These are phyloP conservation scores for Rhododendron kiyosumense DNA, from an alignment of 148 eudicot genomes.

Conservation along the genomic window DNA sequence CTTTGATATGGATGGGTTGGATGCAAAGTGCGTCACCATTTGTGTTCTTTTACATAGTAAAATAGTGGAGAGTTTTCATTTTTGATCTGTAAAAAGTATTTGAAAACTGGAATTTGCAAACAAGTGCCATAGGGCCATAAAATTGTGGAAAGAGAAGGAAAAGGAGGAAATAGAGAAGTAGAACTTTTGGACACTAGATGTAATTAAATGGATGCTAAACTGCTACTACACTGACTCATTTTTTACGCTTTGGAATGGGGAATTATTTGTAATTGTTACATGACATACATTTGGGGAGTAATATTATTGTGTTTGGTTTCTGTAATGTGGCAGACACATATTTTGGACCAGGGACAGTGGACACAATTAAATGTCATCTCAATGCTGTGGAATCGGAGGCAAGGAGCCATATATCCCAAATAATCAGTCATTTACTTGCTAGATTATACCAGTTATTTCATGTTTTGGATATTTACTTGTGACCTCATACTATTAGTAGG, in stretches of 20 bases:
- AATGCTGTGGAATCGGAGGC: constrained; percentile 61
- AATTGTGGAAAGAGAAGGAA: not conserved
- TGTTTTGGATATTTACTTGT: not conserved
- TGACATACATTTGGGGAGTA: not conserved
- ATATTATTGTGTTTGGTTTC: not conserved
- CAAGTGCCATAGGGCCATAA: not conserved
- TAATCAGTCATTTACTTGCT: constrained; percentile 2
- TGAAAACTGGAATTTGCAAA: not conserved
- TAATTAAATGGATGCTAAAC: not conserved
- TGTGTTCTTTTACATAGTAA: not conserved
- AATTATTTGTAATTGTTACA: not conserved
- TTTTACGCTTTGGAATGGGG: not conserved
- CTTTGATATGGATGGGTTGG: not conserved
- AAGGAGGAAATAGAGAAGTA: not conserved
- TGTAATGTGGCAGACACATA: constrained; percentile 55
- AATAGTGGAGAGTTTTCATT: not conserved
- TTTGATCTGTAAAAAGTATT: not conserved
- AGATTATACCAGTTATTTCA: not conserved
- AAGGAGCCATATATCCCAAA: constrained; percentile 21
- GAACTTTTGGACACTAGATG: not conserved
- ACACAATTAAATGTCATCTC: constrained; percentile 63
- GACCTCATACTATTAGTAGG: constrained; percentile 27
- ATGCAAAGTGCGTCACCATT: not conserved
- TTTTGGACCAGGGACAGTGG: constrained; percentile 82
- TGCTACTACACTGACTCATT: not conserved